phyloP scores from a whole-genome alignment of 2,329 filamentous ascomycete genomes.

The Cordyceps javanica region DNA sequence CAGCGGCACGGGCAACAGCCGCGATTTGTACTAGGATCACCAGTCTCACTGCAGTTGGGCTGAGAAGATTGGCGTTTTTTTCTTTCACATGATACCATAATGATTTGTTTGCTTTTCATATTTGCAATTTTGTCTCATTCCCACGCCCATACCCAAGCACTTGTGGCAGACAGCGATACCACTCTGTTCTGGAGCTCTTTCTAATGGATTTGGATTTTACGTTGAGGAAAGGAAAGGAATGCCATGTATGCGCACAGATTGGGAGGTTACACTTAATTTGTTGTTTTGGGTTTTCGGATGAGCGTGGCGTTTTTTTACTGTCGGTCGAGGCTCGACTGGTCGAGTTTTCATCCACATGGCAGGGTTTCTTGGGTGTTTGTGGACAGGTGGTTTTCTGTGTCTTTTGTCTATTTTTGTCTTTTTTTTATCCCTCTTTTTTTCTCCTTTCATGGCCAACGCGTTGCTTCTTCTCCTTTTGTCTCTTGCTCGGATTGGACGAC shows the following conservation, averaged over 20 bases:
- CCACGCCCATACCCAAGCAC: neutral
- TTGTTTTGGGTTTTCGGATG: neutral
- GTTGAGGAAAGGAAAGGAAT: neutral
- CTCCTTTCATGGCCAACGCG: neutral
- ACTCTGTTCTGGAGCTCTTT: conserved; percentile 18
- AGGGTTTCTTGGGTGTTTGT: neutral
- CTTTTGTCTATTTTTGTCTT: neutral
- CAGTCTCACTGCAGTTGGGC: neutral
- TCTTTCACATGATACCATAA: conserved; percentile 10
- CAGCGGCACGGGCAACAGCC: conserved; percentile 17
- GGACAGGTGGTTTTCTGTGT: neutral
- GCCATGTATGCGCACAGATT: neutral
- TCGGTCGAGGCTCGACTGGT: conserved; percentile 4
- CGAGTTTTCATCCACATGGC: neutral
- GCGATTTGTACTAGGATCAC: neutral
- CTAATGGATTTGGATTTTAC: neutral
- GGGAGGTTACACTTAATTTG: conserved; percentile 1
- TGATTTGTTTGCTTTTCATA: neutral
- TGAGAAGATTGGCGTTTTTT: neutral
- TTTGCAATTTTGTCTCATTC: neutral
- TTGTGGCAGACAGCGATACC: neutral
- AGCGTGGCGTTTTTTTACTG: conserved; percentile 5
- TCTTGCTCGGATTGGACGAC: neutral
- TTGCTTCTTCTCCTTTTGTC: neutral
- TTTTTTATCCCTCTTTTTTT: neutral